phyloP scores from a whole-genome alignment of 176 grass and related monocot species.

The Rhynchospora breviuscula region DNA sequence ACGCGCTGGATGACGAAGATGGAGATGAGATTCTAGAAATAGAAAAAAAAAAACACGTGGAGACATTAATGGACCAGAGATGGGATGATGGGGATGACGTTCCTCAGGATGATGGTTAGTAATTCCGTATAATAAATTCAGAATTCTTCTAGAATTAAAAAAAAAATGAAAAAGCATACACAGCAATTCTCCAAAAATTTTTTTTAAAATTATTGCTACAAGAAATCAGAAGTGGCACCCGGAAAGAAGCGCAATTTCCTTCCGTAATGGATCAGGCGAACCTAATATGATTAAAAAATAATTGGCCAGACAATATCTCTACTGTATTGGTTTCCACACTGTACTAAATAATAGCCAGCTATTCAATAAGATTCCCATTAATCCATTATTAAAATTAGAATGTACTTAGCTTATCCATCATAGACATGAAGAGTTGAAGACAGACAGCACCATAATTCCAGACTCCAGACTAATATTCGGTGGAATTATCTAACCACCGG shows the following conservation, averaged over 20 bases:
- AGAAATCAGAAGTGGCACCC: neutral
- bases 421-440: slow-evolving; percentile 7
- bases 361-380: neutral
- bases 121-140: neutral
- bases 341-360: neutral
- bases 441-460: neutral
- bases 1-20: too few species aligned
- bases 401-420: neutral
- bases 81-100: too few species aligned
- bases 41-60: too few species aligned
- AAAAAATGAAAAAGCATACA: neutral
- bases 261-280: neutral
- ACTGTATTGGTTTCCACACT: neutral
- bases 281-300: neutral
- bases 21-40: too few species aligned
- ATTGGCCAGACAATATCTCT: neutral
- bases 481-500: neutral
- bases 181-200: neutral
- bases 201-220: neutral
- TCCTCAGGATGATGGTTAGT: too few species aligned
- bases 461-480: neutral
- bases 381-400: neutral
- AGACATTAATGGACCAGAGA: too few species aligned
- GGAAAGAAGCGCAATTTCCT: neutral
- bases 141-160: neutral